Percentiles rank a stretch among this genome's conserved stretches.
Conservation (phyloP, 306 rosid genomes). For the Arachis stenosperma region DNA sequence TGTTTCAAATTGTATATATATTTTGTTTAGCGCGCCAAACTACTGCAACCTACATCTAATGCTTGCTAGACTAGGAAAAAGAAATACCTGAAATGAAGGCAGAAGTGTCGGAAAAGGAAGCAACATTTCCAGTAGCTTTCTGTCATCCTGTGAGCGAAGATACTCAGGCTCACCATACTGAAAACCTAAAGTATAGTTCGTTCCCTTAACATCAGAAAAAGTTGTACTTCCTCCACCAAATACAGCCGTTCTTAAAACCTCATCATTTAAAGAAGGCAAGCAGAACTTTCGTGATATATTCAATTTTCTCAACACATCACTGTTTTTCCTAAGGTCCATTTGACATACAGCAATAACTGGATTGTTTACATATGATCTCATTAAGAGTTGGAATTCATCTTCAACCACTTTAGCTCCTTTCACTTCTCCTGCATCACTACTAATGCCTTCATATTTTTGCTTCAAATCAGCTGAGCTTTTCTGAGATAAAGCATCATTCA, state of each 20-base stretch:
- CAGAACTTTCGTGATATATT: constrained; percentile 66
- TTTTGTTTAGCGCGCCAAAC: constrained; percentile 32
- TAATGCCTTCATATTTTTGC: constrained; percentile 45
- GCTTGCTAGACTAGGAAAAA: constrained; percentile 25
- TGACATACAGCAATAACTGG: constrained; percentile 78
- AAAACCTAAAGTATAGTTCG: constrained; percentile 81
- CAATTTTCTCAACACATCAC: constrained; percentile 64
- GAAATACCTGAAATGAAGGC: constrained; percentile 79
- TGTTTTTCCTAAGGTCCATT: constrained; percentile 52
- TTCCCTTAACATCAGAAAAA: constrained; percentile 62
- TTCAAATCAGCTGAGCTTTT: constrained; percentile 52
- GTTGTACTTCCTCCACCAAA: constrained; percentile 55
- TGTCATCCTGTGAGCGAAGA: constrained; percentile 63
- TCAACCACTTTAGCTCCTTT: constrained; percentile 42
- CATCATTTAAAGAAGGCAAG: constrained; percentile 86
- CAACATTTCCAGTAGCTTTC: constrained; percentile 65
- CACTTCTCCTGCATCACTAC: constrained; percentile 39
- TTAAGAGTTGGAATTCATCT: constrained; percentile 46
- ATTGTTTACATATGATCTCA: constrained; percentile 65
- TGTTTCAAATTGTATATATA: constrained; percentile 49
- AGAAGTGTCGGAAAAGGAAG: constrained; percentile 92
- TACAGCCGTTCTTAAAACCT: constrained; percentile 65
- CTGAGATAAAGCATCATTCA: constrained; percentile 62
- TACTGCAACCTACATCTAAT: constrained; percentile 37
- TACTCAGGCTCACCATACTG: constrained; percentile 76